Base-by-base conservation (phyloP, 1,139 yeast genomes). In the Kodamaea plutei region DNA sequence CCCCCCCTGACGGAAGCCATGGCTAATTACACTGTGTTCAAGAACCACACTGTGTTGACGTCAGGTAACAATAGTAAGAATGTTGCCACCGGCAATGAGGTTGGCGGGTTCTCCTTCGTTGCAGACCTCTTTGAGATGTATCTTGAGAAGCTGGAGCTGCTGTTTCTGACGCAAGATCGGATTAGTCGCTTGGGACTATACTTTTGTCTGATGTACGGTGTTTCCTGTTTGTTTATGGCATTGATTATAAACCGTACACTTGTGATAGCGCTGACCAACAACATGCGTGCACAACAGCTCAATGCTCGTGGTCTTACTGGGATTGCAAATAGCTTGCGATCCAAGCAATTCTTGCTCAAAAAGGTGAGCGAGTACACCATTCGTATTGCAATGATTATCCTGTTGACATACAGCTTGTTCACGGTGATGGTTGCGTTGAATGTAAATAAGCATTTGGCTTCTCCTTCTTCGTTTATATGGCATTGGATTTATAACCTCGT, bases 241-340 rank as follows among this genome's bases (percentile, higher is more conserved):
- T 63, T 81, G 4, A 48, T 80, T 1, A 58, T 81, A 48, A 81
- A 82, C 51, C 56, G 89, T 33, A 79, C 84, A 0, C 60, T 76
- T 34, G 79, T 76, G 5, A 74, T 81, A 58, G 88, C 88, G 1
- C 69, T 82, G 6, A 69, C 82, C 0, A 62, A 82, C 41, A 48
- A 64, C 10, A 57, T 65, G 3, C 31, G 39, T 6, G 50, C 55
- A 26, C 47, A 52, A 36, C 48, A 35, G 31, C 25, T 33, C 21
- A 41, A 37, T 17, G 29, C 31, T 4, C 23, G 19, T 4, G 32
- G 26, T n/a, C 8, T 28, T 8, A 9, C 20, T 5, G 32, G 26
- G 9, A 9, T 28, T 7, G 13, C 18, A n/a, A 15, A 15, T 20
- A 7, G 12, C 14, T 18, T 30, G 16, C 20, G 8, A 4, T 15